A percentile compares a stretch with the other conserved stretches of the same genome.
Conservation (phyloP, 768 basidiomycete species). For the Psilocybe azurescens region DNA sequence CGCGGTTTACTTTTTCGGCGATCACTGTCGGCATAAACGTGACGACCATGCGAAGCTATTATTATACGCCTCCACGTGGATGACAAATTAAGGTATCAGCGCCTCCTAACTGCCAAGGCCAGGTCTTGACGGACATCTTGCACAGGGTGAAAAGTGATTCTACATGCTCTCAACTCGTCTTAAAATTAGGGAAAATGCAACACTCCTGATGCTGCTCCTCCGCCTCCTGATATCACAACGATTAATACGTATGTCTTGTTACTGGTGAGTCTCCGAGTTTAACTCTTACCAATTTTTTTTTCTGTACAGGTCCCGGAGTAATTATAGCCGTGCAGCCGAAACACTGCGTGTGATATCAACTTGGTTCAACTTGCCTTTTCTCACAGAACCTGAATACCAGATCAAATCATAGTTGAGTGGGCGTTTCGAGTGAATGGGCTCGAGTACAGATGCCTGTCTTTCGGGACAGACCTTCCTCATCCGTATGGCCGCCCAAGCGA, state of each 20-base stretch:
- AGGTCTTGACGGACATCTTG: not conserved
- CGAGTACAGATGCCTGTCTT: not conserved
- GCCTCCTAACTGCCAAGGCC: not conserved
- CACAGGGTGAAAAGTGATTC: not conserved
- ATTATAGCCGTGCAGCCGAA: not conserved
- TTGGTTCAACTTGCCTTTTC: not conserved
- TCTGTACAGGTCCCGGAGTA: not conserved
- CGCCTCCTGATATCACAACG: too few species aligned
- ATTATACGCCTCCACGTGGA: conserved; percentile 13
- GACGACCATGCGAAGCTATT: conserved; percentile 19
- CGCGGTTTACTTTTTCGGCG: conserved; percentile 14
- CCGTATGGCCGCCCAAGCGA: not conserved
- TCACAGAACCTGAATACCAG: not conserved
- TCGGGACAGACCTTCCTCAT: conserved; percentile 14
- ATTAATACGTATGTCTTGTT: not conserved
- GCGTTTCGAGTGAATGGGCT: not conserved
- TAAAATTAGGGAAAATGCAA: too few species aligned
- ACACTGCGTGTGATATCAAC: too few species aligned
- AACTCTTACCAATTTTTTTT: not conserved
- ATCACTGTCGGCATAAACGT: conserved; percentile 19
- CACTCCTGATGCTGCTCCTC: too few species aligned
- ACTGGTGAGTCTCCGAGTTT: not conserved
- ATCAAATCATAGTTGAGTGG: not conserved
- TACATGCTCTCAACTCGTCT: too few species aligned
- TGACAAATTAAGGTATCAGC: conserved; percentile 16